These are phyloP conservation scores for Limonium bicolor DNA, from an alignment of 148 eudicot species.

Conservation along the genomic window DNA sequence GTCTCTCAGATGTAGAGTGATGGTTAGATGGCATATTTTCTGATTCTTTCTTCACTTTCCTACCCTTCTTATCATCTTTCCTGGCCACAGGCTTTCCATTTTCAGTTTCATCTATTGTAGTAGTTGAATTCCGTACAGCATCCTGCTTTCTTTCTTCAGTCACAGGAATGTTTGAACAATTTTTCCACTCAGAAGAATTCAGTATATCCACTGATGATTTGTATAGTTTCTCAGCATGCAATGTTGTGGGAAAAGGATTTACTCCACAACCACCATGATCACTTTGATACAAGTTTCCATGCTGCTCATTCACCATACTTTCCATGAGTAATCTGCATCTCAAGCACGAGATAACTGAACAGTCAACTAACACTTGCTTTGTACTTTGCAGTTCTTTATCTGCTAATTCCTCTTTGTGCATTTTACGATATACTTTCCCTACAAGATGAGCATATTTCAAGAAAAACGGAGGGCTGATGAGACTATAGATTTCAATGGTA, in stretches of 20 bases:
- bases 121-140: neutral
- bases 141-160: neutral
- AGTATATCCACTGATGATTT: conserved; percentile 37
- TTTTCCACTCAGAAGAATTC: conserved; percentile 36
- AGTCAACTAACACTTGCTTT: conserved; percentile 24
- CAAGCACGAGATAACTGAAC: conserved; percentile 33
- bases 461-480: too few relatives aligned
- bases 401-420: conserved; percentile 40
- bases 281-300: conserved; percentile 43
- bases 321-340: conserved; percentile 48
- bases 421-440: conserved; percentile 64
- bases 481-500: too few relatives aligned
- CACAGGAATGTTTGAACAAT: too few relatives aligned
- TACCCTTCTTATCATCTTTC: conserved; percentile 19
- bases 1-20: conserved; percentile 11
- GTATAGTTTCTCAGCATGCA: conserved; percentile 26
- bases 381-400: conserved; percentile 45
- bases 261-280: conserved; percentile 11
- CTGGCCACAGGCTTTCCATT: conserved; percentile 1
- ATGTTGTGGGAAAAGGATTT: conserved; percentile 6
- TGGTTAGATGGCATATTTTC: conserved; percentile 19
- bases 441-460: too few relatives aligned
- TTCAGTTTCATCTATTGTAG: conserved; percentile 1
- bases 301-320: conserved; percentile 43
- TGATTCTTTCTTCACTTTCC: conserved; percentile 33